phyloP scores from a whole-genome alignment of 176 grass and related monocot genomes.

The Poa annua region DNA sequence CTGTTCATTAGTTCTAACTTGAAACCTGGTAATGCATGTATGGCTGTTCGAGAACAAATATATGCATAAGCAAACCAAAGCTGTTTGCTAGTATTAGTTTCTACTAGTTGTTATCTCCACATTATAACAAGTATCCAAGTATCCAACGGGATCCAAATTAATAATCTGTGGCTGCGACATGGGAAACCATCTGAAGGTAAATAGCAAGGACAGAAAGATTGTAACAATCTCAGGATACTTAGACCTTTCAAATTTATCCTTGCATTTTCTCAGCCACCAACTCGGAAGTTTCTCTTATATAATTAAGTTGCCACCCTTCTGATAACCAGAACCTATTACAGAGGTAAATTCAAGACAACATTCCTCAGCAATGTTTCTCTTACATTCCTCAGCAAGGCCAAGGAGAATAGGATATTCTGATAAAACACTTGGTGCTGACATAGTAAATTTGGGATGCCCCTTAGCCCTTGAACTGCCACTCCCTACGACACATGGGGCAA shows the following conservation, averaged over 20 bases:
- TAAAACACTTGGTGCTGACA: not conserved
- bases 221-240: conserved; percentile 1
- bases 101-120: not conserved
- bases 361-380: too few species aligned
- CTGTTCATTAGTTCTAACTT: not conserved
- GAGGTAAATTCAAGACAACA: too few species aligned
- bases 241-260: not conserved
- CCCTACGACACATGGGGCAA: conserved; percentile 88
- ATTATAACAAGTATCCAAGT: not conserved
- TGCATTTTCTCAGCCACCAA: conserved; percentile 4
- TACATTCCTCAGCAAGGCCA: too few species aligned
- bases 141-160: not conserved
- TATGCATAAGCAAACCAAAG: not conserved
- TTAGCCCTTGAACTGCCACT: conserved; percentile 91
- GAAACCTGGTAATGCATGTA: not conserved
- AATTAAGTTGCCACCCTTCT: too few species aligned
- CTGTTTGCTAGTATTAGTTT: not conserved
- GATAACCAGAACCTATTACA: not conserved
- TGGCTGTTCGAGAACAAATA: not conserved
- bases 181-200: not conserved
- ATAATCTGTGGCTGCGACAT: not conserved
- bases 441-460: not conserved
- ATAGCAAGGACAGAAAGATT: conserved; percentile 5
- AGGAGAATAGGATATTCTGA: too few species aligned
- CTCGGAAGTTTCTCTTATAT: not conserved